Conservation (phyloP, 164 flowering plant species). For the Tinospora cordifolia region DNA sequence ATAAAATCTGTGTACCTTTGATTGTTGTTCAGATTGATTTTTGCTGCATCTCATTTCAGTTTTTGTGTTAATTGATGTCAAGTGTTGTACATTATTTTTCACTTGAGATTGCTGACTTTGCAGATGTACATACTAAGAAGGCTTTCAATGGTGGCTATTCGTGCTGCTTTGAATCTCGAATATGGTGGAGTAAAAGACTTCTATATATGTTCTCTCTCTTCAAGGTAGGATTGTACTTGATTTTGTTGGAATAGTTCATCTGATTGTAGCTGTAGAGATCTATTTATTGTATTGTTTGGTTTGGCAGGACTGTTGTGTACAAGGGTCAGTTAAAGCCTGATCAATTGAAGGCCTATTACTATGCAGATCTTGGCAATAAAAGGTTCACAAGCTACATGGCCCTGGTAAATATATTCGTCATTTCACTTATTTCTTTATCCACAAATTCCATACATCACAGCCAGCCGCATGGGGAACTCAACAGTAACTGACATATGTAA, state of each 20-base stretch:
- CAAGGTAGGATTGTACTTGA: constrained; percentile 37
- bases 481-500: constrained; percentile 61
- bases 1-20: not conserved
- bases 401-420: constrained; percentile 89
- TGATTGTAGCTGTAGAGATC: not conserved
- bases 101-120: not conserved
- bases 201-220: constrained; percentile 95
- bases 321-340: constrained; percentile 96
- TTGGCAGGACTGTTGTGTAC: constrained; percentile 87
- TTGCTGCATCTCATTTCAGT: not conserved
- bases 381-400: constrained; percentile 99
- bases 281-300: constrained; percentile 7
- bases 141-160: constrained; percentile 84
- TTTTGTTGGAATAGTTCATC: not conserved
- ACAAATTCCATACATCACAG: constrained; percentile 63
- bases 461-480: constrained; percentile 61
- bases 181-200: constrained; percentile 80
- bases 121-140: constrained; percentile 97
- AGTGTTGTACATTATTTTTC: constrained; percentile 3
- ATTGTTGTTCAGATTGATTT: no score
- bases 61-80: not conserved
- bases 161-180: constrained; percentile 80
- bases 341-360: constrained; percentile 82
- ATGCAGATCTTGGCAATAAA: constrained; percentile 92
- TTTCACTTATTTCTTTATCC: constrained; percentile 42